Conservation (phyloP, 176 grass and related monocot genomes). For the Aegilops umbellulata region DNA sequence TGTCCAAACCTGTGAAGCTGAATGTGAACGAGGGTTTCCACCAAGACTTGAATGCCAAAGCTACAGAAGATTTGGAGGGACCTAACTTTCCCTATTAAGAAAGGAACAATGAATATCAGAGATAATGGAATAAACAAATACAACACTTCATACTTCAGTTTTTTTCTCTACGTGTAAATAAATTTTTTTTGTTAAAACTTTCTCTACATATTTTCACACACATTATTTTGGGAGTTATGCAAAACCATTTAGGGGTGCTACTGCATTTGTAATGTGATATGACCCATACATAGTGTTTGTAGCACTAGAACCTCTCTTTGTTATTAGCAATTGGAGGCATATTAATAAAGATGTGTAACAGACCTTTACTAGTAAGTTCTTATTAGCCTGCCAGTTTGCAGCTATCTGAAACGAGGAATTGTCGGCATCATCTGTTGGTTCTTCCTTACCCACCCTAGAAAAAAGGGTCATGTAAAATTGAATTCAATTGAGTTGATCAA, state of each 20-base stretch:
- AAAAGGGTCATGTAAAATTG: conserved; percentile 10
- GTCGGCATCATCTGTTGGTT: conserved; percentile 34
- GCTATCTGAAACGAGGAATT: conserved; percentile 78
- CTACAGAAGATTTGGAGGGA: conserved; percentile 66
- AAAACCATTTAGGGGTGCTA: background rate
- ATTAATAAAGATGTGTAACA: conserved; percentile 12
- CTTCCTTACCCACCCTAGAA: conserved; percentile 60
- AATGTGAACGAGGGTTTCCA: conserved; percentile 94
- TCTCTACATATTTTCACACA: no score
- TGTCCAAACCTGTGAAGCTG: conserved; percentile 66
- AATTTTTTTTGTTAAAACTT: no score
- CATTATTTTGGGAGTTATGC: background rate
- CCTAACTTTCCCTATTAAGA: conserved; percentile 77
- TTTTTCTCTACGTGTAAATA: no score
- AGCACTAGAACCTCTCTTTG: no score
- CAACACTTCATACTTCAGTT: background rate
- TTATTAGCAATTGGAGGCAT: background rate
- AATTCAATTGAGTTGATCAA: background rate
- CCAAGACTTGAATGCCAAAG: conserved; percentile 93
- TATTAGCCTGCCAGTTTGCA: conserved; percentile 96
- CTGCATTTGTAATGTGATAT: no score
- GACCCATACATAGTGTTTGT: no score
- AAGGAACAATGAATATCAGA: background rate
- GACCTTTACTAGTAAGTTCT: conserved; percentile 93
- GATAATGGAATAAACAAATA: background rate